These are phyloP conservation scores for Sordaria brevicollis DNA, from an alignment of 495 filamentous ascomycete genomes.

Conservation along the genomic window DNA sequence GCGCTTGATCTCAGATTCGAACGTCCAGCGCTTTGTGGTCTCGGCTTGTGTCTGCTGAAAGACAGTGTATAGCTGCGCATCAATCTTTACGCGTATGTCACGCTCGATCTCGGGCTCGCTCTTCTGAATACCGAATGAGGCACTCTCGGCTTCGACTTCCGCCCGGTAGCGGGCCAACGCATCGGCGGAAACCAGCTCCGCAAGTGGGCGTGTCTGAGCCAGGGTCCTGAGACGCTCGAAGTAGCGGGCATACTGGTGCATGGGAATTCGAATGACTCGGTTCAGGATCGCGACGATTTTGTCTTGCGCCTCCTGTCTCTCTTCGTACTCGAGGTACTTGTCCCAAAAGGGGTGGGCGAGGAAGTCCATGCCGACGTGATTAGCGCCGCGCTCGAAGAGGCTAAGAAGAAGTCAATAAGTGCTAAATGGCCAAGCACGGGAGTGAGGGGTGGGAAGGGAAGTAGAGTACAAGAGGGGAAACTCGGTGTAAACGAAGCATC, in stretches of 20 bases:
- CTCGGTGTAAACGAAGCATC: conserved; percentile 41
- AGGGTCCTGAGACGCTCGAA: conserved; percentile 83
- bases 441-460: conserved; percentile 35
- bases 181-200: conserved; percentile 61
- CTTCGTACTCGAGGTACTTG: conserved; percentile 95
- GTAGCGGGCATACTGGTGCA: conserved; percentile 95
- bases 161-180: conserved; percentile 56
- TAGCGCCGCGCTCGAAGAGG: conserved; percentile 85
- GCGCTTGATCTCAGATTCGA: conserved; percentile 88
- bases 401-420: conserved; percentile 54
- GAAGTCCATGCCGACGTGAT: conserved; percentile 83
- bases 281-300: conserved; percentile 78
- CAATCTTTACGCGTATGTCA: conserved; percentile 68
- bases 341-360: conserved; percentile 96
- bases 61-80: conserved; percentile 67
- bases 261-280: conserved; percentile 83
- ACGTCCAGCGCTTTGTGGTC: conserved; percentile 89
- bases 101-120: conserved; percentile 75
- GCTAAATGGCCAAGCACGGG: conserved; percentile 20
- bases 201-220: conserved; percentile 59
- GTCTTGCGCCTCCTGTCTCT: conserved; percentile 75
- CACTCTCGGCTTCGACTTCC: conserved; percentile 54
- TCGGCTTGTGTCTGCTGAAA: conserved; percentile 79
- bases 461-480: conserved; percentile 48
- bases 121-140: conserved; percentile 29